Evolutionary conservation across 1,284 basidiomycete species (phyloP).

Genomic region (Crepidotus sp.): DNA sequence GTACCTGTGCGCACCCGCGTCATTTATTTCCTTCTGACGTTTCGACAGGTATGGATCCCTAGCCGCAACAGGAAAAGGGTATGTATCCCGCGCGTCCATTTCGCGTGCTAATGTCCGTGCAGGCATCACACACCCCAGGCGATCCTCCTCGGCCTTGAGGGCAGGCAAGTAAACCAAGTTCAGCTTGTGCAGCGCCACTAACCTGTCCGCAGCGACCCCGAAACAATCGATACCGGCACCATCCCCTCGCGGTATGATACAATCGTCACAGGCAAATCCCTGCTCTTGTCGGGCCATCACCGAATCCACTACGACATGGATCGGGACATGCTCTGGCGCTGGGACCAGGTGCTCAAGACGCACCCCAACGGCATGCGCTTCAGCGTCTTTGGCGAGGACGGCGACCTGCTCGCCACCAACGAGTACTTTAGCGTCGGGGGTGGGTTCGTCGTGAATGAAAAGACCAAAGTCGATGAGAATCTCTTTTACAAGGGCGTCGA

Average conservation of each 20-base stretch:
- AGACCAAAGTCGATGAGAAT: slow-evolving; percentile 91
- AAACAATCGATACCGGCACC: slow-evolving; percentile 79
- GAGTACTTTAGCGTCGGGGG: slow-evolving; percentile 92
- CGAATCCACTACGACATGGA: slow-evolving; percentile 80
- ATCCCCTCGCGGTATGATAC: slow-evolving; percentile 65
- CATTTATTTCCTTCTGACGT: not conserved
- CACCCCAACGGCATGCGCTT: slow-evolving; percentile 92
- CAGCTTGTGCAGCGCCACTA: not conserved
- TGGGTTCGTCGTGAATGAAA: slow-evolving; percentile 86
- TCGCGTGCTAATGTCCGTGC: slow-evolving; percentile 7
- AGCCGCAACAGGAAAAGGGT: slow-evolving; percentile 83
- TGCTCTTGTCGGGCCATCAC: slow-evolving; percentile 67
- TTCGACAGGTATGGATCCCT: slow-evolving; percentile 62
- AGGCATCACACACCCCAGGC: slow-evolving; percentile 95
- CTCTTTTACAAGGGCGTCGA: slow-evolving; percentile 95
- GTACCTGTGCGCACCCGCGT: slow-evolving; percentile 21
- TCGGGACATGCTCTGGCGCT: slow-evolving; percentile 86
- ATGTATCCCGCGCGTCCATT: not conserved
- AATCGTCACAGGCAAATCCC: slow-evolving; percentile 57
- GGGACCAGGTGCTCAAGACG: slow-evolving; percentile 69
- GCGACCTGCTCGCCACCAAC: slow-evolving; percentile 87
- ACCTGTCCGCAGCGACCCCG: slow-evolving; percentile 24
- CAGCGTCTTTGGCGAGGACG: slow-evolving; percentile 73
- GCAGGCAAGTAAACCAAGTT: not conserved
- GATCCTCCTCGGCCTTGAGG: slow-evolving; percentile 74